Conservation (phyloP, 2,329 filamentous ascomycete genomes). For the Fusarium sp. region DNA sequence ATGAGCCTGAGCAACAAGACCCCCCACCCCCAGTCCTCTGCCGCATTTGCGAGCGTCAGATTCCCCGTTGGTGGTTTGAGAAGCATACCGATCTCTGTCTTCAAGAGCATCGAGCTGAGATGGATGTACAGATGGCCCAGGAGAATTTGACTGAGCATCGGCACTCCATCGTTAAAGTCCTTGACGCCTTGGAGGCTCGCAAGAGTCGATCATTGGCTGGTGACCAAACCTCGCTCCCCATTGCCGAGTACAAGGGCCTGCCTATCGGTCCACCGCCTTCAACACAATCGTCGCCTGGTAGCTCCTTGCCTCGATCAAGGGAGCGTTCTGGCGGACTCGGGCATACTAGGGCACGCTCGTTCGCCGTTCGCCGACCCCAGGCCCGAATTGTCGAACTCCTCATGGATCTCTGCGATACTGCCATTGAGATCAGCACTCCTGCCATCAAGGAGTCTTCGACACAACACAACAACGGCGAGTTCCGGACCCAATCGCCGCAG, state of each 20-base stretch:
- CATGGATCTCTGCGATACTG: slow-evolving; percentile 93
- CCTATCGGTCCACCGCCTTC: slow-evolving; percentile 80
- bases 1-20: slow-evolving; percentile 76
- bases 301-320: slow-evolving; percentile 74
- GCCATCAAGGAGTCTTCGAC: slow-evolving; percentile 84
- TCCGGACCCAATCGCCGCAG: slow-evolving; percentile 92
- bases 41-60: slow-evolving; percentile 96
- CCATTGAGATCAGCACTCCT: slow-evolving; percentile 92
- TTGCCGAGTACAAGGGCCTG: slow-evolving; percentile 86
- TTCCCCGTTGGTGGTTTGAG: slow-evolving; percentile 99
- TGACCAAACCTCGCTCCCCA: slow-evolving; percentile 59
- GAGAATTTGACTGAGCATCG: slow-evolving; percentile 92
- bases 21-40: slow-evolving; percentile 90
- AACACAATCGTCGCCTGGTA: slow-evolving; percentile 73
- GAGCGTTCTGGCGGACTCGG: slow-evolving; percentile 78
- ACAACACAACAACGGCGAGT: slow-evolving; percentile 70
- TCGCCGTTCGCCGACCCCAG: slow-evolving; percentile 87
- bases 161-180: slow-evolving; percentile 90
- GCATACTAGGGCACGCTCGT: slow-evolving; percentile 84
- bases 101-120: slow-evolving; percentile 94
- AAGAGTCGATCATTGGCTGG: slow-evolving; percentile 69
- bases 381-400: slow-evolving; percentile 94
- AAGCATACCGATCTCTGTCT: slow-evolving; percentile 97
- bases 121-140: slow-evolving; percentile 96
- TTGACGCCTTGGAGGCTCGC: slow-evolving; percentile 87